These are phyloP conservation scores for Neostapfia colusana DNA, from an alignment of 176 grass and related monocot genomes.

Conservation along the genomic window DNA sequence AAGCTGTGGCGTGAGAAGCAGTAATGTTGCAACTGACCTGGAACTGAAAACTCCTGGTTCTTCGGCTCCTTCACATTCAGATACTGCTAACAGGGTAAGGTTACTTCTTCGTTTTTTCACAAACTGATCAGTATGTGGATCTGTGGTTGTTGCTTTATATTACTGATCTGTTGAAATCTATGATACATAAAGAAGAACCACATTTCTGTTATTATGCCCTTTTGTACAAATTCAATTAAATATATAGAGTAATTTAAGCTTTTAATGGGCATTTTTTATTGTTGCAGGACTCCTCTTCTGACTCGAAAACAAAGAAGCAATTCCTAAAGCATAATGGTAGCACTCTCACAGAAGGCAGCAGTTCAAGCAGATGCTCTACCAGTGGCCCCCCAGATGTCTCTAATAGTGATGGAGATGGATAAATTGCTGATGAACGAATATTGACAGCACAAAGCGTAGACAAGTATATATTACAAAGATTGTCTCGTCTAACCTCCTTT, in stretches of 20 bases:
- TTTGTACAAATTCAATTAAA: conserved; percentile 5
- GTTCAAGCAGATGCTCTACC: conserved; percentile 66
- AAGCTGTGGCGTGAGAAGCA: conserved; percentile 51
- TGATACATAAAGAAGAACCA: background rate
- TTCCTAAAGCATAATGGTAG: conserved; percentile 41
- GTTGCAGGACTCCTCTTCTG: conserved; percentile 59
- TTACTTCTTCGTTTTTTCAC: conserved; percentile 11
- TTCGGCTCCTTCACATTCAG: conserved; percentile 44
- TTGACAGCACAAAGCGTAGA: background rate
- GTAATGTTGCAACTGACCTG: conserved; percentile 83
- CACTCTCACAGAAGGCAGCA: conserved; percentile 43
- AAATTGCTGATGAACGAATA: conserved; percentile 36
- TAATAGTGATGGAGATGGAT: conserved; percentile 50
- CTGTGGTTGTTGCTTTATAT: background rate
- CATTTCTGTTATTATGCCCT: conserved; percentile 4
- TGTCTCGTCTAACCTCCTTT: conserved; percentile 6
- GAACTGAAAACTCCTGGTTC: conserved; percentile 88
- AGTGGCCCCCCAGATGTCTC: conserved; percentile 51
- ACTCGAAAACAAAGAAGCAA: conserved; percentile 59
- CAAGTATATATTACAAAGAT: conserved; percentile 11
- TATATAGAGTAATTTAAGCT: conserved; percentile 19
- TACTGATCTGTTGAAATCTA: conserved; percentile 16
- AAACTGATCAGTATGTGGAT: background rate
- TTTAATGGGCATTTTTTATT: conserved; percentile 12
- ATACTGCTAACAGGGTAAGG: conserved; percentile 51